phyloP scores from a whole-genome alignment of 2,329 filamentous ascomycete species.

The Fusarium circinatum region DNA sequence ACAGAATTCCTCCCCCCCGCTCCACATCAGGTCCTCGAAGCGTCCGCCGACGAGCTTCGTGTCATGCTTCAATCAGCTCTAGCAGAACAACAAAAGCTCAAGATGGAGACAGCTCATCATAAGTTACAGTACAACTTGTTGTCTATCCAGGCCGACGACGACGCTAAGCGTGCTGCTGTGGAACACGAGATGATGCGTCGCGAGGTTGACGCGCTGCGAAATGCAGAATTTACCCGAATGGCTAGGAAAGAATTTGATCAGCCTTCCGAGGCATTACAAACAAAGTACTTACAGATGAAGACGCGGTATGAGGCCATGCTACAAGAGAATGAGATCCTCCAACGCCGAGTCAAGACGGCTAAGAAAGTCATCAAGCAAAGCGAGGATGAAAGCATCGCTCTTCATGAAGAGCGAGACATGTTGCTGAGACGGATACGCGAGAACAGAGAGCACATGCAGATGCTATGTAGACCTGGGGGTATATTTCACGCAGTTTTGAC shows the following conservation, averaged over 20 bases:
- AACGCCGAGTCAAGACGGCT: conserved; percentile 74
- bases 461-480: conserved; percentile 79
- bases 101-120: conserved; percentile 88
- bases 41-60: conserved; percentile 65
- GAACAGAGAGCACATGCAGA: conserved; percentile 87
- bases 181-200: conserved; percentile 92
- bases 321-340: conserved; percentile 71
- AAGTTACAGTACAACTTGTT: conserved; percentile 90
- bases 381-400: conserved; percentile 74
- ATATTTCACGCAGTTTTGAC: conserved; percentile 72
- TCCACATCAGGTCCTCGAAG: conserved; percentile 61
- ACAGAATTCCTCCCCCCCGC: conserved; percentile 60
- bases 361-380: conserved; percentile 83
- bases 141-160: conserved; percentile 83
- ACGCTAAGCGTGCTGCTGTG: conserved; percentile 86
- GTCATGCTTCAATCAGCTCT: conserved; percentile 65
- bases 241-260: conserved; percentile 64
- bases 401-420: conserved; percentile 81
- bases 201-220: conserved; percentile 85
- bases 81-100: conserved; percentile 68
- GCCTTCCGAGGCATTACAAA: conserved; percentile 63
- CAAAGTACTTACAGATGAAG: conserved; percentile 71
- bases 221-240: conserved; percentile 75
- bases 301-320: conserved; percentile 72
- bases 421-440: conserved; percentile 87